These are phyloP conservation scores for Pseudotulostoma volvatum DNA, from an alignment of 495 filamentous ascomycete species.

Conservation along the genomic window DNA sequence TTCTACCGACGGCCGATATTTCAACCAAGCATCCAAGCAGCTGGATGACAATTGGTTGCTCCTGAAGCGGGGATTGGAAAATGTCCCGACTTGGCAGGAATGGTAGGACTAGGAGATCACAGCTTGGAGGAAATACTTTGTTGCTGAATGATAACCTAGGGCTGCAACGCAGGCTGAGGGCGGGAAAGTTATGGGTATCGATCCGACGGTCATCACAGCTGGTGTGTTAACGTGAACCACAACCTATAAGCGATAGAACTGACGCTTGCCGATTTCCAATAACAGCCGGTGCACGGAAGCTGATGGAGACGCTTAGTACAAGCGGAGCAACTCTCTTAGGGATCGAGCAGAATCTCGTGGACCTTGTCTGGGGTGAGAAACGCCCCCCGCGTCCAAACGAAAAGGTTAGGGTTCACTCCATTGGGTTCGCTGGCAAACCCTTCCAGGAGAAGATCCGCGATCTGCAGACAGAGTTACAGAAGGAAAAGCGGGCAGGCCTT, in stretches of 20 bases:
- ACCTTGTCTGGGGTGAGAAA: slow-evolving; percentile 65
- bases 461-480: slow-evolving; percentile 78
- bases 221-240: slow-evolving; percentile 23
- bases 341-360: slow-evolving; percentile 68
- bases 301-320: slow-evolving; percentile 73
- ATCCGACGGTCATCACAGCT: slow-evolving; percentile 75
- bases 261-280: slow-evolving; percentile 12
- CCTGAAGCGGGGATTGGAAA: slow-evolving; percentile 80
- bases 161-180: slow-evolving; percentile 65
- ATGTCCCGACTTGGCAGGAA: slow-evolving; percentile 95
- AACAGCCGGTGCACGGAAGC: slow-evolving; percentile 60
- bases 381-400: slow-evolving; percentile 63
- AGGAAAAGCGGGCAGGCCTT: slow-evolving; percentile 76
- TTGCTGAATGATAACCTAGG: slow-evolving; percentile 26
- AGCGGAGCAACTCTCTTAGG: slow-evolving; percentile 60
- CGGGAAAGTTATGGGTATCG: slow-evolving; percentile 79
- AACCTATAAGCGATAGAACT: not conserved
- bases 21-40: slow-evolving; percentile 91
- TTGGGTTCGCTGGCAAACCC: slow-evolving; percentile 68
- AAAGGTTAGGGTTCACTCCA: slow-evolving; percentile 48
- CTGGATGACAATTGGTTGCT: slow-evolving; percentile 85
- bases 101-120: slow-evolving; percentile 42
- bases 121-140: not conserved
- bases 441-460: slow-evolving; percentile 73
- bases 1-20: slow-evolving; percentile 93